phyloP scores from a whole-genome alignment of 768 basidiomycete genomes.

The Tephrocybe sp. region DNA sequence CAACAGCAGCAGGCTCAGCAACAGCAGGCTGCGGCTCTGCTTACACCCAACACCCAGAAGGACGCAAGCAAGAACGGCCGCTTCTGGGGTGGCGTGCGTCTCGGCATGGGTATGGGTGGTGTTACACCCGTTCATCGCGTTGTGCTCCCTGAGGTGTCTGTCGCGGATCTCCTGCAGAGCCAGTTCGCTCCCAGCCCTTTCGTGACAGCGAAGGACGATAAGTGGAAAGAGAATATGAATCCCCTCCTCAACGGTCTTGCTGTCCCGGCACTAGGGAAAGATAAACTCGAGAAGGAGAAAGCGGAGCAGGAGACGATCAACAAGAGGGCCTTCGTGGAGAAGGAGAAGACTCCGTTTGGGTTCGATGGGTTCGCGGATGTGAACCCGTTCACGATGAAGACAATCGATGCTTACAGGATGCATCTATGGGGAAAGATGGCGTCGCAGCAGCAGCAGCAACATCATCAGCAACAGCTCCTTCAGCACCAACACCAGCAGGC shows the following conservation, averaged over 20 bases:
- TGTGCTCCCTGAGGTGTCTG: constrained; percentile 66
- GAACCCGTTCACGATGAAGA: constrained; percentile 87
- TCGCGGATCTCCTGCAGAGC: constrained; percentile 11
- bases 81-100: constrained; percentile 80
- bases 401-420: constrained; percentile 84
- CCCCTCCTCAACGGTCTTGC: constrained; percentile 55
- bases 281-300: constrained; percentile 13
- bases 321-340: constrained; percentile 12
- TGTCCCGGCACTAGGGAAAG: constrained; percentile 7
- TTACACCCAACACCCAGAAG: constrained; percentile 75
- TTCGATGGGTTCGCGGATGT: constrained; percentile 81
- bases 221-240: constrained; percentile 78
- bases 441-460: constrained; percentile 53
- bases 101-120: constrained; percentile 49
- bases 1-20: constrained; percentile 16
- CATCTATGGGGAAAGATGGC: constrained; percentile 94
- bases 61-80: constrained; percentile 53
- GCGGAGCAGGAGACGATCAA: constrained; percentile 1
- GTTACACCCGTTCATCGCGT: constrained; percentile 85
- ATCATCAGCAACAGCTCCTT: constrained; percentile 33
- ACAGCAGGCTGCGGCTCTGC: constrained; percentile 20
- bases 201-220: constrained; percentile 17
- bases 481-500: constrained; percentile 22
- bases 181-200: constrained; percentile 17
- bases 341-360: constrained; percentile 26